phyloP scores from a whole-genome alignment of 2,329 filamentous ascomycete genomes.

The Fusarium sp. region DNA sequence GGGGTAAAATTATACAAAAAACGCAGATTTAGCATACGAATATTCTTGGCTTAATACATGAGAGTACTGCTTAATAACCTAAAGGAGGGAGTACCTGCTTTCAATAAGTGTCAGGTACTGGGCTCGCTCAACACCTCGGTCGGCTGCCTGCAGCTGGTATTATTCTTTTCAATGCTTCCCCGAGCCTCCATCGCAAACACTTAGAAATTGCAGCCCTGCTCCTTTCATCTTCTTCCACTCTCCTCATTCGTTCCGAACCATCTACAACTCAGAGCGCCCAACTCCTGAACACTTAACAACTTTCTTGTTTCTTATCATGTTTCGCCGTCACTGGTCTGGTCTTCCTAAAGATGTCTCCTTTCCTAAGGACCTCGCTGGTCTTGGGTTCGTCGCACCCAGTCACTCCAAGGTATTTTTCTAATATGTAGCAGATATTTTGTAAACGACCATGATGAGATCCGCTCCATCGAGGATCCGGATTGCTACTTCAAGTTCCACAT shows the following conservation, averaged over 20 bases:
- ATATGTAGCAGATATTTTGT: slow-evolving; percentile 75
- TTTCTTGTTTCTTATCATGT: slow-evolving; percentile 64
- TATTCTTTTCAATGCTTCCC: neutral
- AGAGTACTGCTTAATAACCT: neutral
- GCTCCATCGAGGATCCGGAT: slow-evolving; percentile 74
- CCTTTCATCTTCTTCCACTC: neutral
- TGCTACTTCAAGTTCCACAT: slow-evolving; percentile 80
- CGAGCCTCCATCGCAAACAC: slow-evolving; percentile 11
- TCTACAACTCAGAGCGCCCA: neutral
- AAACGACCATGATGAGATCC: slow-evolving; percentile 80
- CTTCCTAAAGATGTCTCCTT: slow-evolving; percentile 79
- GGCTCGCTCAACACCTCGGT: neutral
- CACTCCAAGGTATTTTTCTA: neutral
- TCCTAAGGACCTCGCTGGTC: slow-evolving; percentile 71
- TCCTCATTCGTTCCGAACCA: neutral
- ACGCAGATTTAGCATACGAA: neutral
- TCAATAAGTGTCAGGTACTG: neutral
- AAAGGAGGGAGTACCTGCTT: too few species aligned
- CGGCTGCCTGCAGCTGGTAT: slow-evolving; percentile 32
- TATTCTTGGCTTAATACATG: too few species aligned
- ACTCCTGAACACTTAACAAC: neutral
- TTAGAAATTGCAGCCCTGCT: neutral
- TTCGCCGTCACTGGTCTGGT: slow-evolving; percentile 74
- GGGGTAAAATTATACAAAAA: neutral
- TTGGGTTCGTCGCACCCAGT: slow-evolving; percentile 69